These are phyloP conservation scores for Candida mesenterica DNA, from an alignment of 1,139 yeast species.

Conservation along the genomic window DNA sequence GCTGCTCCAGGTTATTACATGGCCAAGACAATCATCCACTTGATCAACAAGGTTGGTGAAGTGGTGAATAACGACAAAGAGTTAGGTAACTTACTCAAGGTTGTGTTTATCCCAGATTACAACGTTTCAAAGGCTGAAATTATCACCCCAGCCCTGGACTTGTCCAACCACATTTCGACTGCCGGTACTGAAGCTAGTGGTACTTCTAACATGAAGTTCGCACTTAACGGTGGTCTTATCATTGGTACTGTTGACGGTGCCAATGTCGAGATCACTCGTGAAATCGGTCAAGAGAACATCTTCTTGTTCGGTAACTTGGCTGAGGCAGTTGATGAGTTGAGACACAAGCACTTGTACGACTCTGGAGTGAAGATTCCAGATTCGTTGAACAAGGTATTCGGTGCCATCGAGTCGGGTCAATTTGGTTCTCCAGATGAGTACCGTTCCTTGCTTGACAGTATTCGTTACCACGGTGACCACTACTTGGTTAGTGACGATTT, in stretches of 20 bases:
- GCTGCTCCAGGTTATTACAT: slow-evolving; percentile 96
- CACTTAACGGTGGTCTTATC: slow-evolving; percentile 87
- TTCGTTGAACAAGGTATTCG: slow-evolving; percentile 59
- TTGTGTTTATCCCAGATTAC: slow-evolving; percentile 86
- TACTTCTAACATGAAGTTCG: slow-evolving; percentile 95
- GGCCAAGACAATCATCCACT: slow-evolving; percentile 87
- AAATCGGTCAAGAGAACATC: slow-evolving; percentile 89
- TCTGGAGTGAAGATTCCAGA: slow-evolving; percentile 52
- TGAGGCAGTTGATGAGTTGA: slow-evolving; percentile 82
- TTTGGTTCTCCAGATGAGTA: slow-evolving; percentile 76
- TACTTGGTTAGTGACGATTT: slow-evolving; percentile 89
- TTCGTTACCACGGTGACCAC: slow-evolving; percentile 74
- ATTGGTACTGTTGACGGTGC: slow-evolving; percentile 98
- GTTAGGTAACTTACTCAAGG: slow-evolving; percentile 75
- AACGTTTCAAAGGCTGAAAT: slow-evolving; percentile 93
- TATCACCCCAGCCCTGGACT: slow-evolving; percentile 85
- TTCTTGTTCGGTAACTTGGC: slow-evolving; percentile 89
- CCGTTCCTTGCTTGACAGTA: slow-evolving; percentile 64
- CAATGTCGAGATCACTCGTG: slow-evolving; percentile 91
- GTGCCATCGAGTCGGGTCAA: slow-evolving; percentile 62
- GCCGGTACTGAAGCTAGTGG: slow-evolving; percentile 98
- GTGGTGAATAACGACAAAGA: slow-evolving; percentile 78
- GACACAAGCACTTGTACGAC: slow-evolving; percentile 70
- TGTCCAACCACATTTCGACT: slow-evolving; percentile 94
- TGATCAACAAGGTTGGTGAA: slow-evolving; percentile 76